Evolutionary conservation across 2,329 filamentous ascomycete genomes (phyloP).

Genomic region (Colletotrichum acutatum): DNA sequence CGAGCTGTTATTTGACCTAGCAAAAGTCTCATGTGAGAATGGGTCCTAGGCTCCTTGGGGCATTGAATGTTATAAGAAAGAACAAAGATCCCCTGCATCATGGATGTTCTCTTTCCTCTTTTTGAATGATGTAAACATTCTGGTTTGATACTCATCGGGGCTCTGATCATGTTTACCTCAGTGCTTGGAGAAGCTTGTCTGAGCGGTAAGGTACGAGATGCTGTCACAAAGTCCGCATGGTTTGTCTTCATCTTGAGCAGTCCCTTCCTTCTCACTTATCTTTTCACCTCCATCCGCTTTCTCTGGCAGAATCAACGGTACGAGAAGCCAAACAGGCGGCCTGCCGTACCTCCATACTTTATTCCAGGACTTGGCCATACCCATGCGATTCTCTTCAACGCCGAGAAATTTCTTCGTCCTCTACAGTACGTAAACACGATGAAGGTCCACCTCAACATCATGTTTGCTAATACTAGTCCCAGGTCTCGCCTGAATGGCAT

Average conservation of each 20-base stretch:
- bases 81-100: not conserved
- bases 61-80: not conserved
- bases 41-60: not conserved
- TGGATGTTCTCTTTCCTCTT: not conserved
- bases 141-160: accelerated
- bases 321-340: not conserved
- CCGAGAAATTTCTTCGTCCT: constrained; percentile 7
- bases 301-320: not conserved
- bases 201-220: not conserved
- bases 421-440: not conserved
- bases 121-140: accelerated
- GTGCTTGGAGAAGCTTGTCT: too few species aligned
- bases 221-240: too few species aligned
- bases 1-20: not conserved
- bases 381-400: not conserved
- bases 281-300: not conserved
- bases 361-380: not conserved
- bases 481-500: not conserved
- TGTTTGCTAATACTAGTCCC: accelerated
- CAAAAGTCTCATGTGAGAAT: not conserved
- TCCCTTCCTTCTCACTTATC: not conserved
- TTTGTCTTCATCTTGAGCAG: not conserved
- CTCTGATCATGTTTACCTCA: not conserved
- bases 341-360: not conserved
- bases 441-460: not conserved